Evolutionary conservation across 208 protist genomes (phyloP), one percentile per base, ranked within the genome.

Genomic region (Herpetomonas tarakana): DNA sequence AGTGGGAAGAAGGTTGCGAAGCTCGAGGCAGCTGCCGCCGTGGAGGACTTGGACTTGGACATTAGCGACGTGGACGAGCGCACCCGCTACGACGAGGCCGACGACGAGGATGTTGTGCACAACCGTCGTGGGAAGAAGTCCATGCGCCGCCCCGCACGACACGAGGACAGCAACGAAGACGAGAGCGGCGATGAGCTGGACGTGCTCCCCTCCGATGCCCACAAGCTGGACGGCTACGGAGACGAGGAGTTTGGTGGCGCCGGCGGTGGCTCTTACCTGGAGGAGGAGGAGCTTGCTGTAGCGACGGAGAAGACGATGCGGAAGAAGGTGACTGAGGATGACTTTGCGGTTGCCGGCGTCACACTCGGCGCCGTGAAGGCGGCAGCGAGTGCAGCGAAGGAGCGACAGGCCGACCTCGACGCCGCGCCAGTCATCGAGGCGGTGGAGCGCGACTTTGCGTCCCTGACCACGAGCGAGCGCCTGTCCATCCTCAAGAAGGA

Each of bases 391-490:
- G 49, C 46, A 2, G 55, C 68, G 1, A 69, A 45, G 14, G n/a
- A 66, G 52, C 75, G 65, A 52, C 62, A 71, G 12, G 67, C 54
- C 12, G 47, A 38, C 21, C 53, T 88, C 19, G 76, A 92, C 28
- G 75, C 81, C 26, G 65, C 72, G 7, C 78, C 80, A 9, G 78
- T 88, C 28, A 87, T 96, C 63, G 90, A 97, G 65, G 74, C 78
- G 11, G 79, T 98, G 26, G 83, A 96, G 75, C 81, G 94, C 28
- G 79, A 97, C 68, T 92, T 97, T 55, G 85, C 82, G 6, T 68
- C 83, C 22, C 80, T 97, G 27, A 81, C 91, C 4, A 88, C 77
- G 24, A 81, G 80, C 46, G 87, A 97, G 62, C 81, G 91, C n/a
- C 59, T 96, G 60, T 68, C 77, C 26, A 80, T 96, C 52, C 69